These are phyloP conservation scores for Camelina hispida DNA, from an alignment of 345 rosid genomes.

Conservation along the genomic window DNA sequence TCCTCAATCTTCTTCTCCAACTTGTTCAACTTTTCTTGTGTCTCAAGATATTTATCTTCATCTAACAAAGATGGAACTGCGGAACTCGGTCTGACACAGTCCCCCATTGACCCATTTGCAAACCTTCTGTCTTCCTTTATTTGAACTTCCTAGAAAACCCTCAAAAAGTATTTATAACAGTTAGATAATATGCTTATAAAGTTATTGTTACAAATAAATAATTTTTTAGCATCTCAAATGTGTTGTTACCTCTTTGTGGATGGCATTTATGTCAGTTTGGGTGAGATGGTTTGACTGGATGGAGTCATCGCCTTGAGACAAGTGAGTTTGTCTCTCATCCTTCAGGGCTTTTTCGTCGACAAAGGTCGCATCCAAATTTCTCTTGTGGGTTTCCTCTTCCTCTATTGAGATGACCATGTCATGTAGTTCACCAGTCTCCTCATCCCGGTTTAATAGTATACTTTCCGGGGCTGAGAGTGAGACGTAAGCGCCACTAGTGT, in stretches of 20 bases:
- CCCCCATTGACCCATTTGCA: not conserved
- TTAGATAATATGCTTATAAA: not conserved
- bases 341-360: not conserved
- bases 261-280: not conserved
- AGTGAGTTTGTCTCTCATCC: not conserved
- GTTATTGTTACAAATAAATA: not conserved
- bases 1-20: slow-evolving; percentile 8
- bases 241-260: slow-evolving; percentile 3
- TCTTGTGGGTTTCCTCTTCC: not conserved
- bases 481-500: slow-evolving; percentile 47
- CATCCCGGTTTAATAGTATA: not conserved
- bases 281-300: not conserved
- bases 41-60: not conserved
- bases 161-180: not conserved
- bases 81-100: not conserved
- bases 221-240: not conserved
- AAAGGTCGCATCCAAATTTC: not conserved
- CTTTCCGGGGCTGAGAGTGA: not conserved
- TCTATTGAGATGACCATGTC: not conserved
- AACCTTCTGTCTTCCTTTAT: not conserved
- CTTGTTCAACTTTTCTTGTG: not conserved
- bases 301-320: slow-evolving; percentile 1
- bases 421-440: not conserved
- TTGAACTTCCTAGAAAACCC: not conserved
- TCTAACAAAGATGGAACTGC: not conserved